Evolutionary conservation across 768 basidiomycete species (phyloP).

Genomic region (Pleurotus tuber-regium): DNA sequence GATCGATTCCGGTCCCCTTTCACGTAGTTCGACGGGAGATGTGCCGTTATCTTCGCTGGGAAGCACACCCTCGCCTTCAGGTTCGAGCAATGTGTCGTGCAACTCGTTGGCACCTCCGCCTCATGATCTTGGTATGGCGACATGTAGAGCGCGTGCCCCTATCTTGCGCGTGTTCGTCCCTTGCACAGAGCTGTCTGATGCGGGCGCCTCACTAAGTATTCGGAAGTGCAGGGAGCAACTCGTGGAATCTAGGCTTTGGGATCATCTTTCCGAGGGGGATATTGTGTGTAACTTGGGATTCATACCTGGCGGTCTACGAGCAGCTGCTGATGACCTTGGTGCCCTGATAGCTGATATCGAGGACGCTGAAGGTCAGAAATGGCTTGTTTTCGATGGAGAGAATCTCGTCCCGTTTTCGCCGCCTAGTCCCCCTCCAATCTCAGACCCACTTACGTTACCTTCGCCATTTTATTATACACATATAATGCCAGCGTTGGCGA

Average conservation of each 20-base stretch:
- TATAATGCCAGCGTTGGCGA: conserved; percentile 43
- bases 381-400: conserved; percentile 75
- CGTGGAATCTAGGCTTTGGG: conserved; percentile 65
- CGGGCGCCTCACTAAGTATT: conserved; percentile 41
- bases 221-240: conserved; percentile 68
- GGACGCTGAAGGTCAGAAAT: conserved; percentile 31
- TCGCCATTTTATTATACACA: conserved; percentile 78
- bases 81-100: conserved; percentile 12
- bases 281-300: conserved; percentile 81
- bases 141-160: conserved; percentile 64
- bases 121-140: conserved; percentile 64
- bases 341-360: conserved; percentile 17
- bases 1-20: conserved; percentile 26
- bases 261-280: conserved; percentile 74
- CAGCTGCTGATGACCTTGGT: conserved; percentile 24
- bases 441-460: conserved; percentile 60
- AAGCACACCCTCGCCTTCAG: not conserved
- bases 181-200: conserved; percentile 48
- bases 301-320: conserved; percentile 44
- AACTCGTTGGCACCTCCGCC: conserved; percentile 29
- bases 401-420: conserved; percentile 60
- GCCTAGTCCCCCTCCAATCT: conserved; percentile 51
- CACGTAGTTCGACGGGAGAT: conserved; percentile 17
- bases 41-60: not conserved
- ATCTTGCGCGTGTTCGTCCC: conserved; percentile 75